A percentile compares a stretch with the other conserved stretches of the same genome.
Evolutionary conservation across 2,329 filamentous ascomycete genomes (phyloP).

Genomic region (Fusarium caatingaense): DNA sequence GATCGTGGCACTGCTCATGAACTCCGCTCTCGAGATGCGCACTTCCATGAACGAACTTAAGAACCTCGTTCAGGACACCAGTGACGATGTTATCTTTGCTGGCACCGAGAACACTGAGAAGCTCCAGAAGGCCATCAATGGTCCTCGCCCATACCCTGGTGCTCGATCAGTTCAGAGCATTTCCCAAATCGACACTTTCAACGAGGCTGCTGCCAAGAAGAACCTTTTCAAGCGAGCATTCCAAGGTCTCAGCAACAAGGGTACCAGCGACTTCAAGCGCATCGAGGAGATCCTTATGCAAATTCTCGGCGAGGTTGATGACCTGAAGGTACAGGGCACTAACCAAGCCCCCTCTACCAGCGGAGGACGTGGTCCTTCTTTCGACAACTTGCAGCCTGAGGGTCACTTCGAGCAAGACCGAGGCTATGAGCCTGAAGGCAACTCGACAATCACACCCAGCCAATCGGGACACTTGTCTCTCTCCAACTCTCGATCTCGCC

Average conservation of each 20-base stretch:
- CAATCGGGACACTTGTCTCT: slow-evolving; percentile 82
- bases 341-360: slow-evolving; percentile 52
- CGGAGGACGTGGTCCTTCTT: slow-evolving; percentile 70
- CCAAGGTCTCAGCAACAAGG: slow-evolving; percentile 88
- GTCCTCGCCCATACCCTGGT: slow-evolving; percentile 84
- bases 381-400: slow-evolving; percentile 73
- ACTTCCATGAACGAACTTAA: slow-evolving; percentile 97
- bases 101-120: slow-evolving; percentile 90
- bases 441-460: slow-evolving; percentile 74
- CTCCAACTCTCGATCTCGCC: slow-evolving; percentile 59
- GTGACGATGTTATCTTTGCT: slow-evolving; percentile 86
- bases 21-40: slow-evolving; percentile 95
- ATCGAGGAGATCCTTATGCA: slow-evolving; percentile 95
- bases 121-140: slow-evolving; percentile 83
- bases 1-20: slow-evolving; percentile 92
- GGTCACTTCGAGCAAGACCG: slow-evolving; percentile 74
- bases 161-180: slow-evolving; percentile 69
- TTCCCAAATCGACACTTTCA: slow-evolving; percentile 66
- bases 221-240: slow-evolving; percentile 96
- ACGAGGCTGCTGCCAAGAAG: slow-evolving; percentile 78
- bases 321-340: slow-evolving; percentile 72
- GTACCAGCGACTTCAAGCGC: slow-evolving; percentile 84
- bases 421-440: slow-evolving; percentile 88
- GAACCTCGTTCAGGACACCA: slow-evolving; percentile 85
- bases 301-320: slow-evolving; percentile 91